Evolutionary conservation across 2,329 filamentous ascomycete genomes (phyloP).

Genomic region (Diaporthe velutina): DNA sequence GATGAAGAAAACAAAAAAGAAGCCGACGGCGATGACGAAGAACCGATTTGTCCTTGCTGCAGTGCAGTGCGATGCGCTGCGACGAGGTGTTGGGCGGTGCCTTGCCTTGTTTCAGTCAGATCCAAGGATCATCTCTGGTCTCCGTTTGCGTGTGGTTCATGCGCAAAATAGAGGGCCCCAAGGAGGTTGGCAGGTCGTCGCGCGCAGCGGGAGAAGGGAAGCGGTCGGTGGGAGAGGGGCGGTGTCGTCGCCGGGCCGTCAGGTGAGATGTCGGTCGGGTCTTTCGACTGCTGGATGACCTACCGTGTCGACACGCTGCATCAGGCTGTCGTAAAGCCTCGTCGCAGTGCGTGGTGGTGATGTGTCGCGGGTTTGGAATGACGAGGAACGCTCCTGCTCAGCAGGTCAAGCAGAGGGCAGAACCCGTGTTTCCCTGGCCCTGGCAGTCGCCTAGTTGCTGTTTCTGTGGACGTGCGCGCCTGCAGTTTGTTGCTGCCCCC

Average conservation of each 20-base stretch:
- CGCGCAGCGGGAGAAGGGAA: slow-evolving; percentile 17
- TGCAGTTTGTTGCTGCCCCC: slow-evolving; percentile 22
- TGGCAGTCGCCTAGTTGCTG: slow-evolving; percentile 10
- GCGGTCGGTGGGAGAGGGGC: slow-evolving; percentile 7
- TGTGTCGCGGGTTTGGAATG: slow-evolving; percentile 18
- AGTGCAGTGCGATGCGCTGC: slow-evolving; percentile 32
- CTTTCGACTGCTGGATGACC: slow-evolving; percentile 21
- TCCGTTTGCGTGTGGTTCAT: slow-evolving; percentile 35
- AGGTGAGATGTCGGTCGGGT: slow-evolving; percentile 17
- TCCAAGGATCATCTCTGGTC: slow-evolving; percentile 31
- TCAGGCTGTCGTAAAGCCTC: slow-evolving; percentile 35
- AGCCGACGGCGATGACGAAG: slow-evolving; percentile 17
- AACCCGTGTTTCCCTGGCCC: slow-evolving; percentile 26
- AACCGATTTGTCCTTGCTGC: background rate
- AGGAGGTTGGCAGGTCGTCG: slow-evolving; percentile 32
- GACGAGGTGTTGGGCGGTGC: slow-evolving; percentile 26
- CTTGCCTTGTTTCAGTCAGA: slow-evolving; percentile 40
- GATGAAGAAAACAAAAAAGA: slow-evolving; percentile 26
- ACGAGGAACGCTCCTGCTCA: slow-evolving; percentile 17
- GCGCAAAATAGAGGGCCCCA: slow-evolving; percentile 33
- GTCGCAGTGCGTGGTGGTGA: slow-evolving; percentile 32
- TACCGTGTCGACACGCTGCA: slow-evolving; percentile 33
- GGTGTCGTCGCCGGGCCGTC: slow-evolving; percentile 34
- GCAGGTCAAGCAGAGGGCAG: background rate
- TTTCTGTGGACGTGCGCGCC: slow-evolving; percentile 15